Evolutionary conservation across 2,329 filamentous ascomycete genomes (phyloP), one percentile per base, ranked within the genome.

Genomic region (Fusarium brachygibbosum): DNA sequence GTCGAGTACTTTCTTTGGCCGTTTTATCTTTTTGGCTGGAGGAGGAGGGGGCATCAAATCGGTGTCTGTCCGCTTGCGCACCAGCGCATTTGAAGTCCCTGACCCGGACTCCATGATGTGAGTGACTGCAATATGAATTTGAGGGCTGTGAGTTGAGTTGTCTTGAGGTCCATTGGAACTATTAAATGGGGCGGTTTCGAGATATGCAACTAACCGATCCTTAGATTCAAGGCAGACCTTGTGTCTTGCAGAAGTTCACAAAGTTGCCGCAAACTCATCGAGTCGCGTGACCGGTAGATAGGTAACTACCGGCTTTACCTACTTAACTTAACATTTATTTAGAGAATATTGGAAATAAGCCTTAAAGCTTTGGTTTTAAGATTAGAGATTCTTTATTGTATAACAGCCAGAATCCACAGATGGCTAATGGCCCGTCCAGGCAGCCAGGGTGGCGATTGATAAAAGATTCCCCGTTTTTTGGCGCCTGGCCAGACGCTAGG

Each of bases 31-130:
- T 79, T 97, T 98, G 41, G 90, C 84, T 0, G 89, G 86, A 6
- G 94, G 93, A 8, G 95, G 94, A 13, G 94, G 94, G 17, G 93
- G 91, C 94, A 98, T 98, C 70, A 82, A 82, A 57, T 92, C 89
- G 28, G 83, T 86, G 61, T 93, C 90, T 56, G 91, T 84, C 68
- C 89, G 85, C 81, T 93, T 94, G 58, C 87, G 87, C 55, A 89
- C 83, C 62, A 96, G 85, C 63, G 90, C 87, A 51, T 79, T 86
- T 8, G 89, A 88, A 17, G 78, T 66, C 6, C 71, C 66, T 40
- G 68, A 42, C 3, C 70, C 65, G 37, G 65, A 35, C 38, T 81
- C 80, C 83, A 85, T 85, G 37, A 28, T 50, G 59, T 19, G 14
- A 13, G 31, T 66, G 29, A 41, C 11, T n/a, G 25, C 54, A 21